Percentiles rank a stretch among this genome's conserved stretches.
These are phyloP conservation scores for Mycena alexandri DNA, from an alignment of 768 basidiomycete genomes.

Conservation along the genomic window DNA sequence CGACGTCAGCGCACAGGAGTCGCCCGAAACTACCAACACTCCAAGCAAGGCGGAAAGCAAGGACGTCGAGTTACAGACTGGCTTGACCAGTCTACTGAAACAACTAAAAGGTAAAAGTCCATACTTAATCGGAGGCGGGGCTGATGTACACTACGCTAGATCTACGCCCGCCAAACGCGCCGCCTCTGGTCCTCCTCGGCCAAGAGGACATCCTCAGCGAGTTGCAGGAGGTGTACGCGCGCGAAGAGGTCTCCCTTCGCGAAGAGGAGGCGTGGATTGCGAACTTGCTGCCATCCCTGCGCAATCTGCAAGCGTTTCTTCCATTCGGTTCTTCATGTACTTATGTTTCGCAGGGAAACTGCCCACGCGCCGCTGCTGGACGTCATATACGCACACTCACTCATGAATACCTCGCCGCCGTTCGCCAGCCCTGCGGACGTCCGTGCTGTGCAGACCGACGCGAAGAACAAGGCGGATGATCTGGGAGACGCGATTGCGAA, in stretches of 20 bases:
- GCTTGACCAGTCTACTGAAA: conserved; percentile 38
- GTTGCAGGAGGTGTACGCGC: conserved; percentile 23
- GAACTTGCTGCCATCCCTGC: conserved; percentile 34
- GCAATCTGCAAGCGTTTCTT: conserved; percentile 36
- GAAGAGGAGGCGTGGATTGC: conserved; percentile 37
- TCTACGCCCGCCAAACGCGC: conserved; percentile 35
- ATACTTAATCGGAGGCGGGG: conserved; percentile 1
- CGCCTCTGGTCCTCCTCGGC: conserved; percentile 43
- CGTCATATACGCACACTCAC: conserved; percentile 42
- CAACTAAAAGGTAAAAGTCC: conserved; percentile 28
- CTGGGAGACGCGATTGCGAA: conserved; percentile 33
- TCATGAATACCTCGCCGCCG: conserved; percentile 45
- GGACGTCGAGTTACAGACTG: conserved; percentile 36
- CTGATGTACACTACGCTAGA: conserved; percentile 22
- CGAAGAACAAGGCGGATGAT: conserved; percentile 37
- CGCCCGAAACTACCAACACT: not conserved
- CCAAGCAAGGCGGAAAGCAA: conserved; percentile 3
- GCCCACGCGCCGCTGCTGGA: conserved; percentile 38
- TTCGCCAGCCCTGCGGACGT: conserved; percentile 39
- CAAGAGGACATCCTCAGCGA: conserved; percentile 42
- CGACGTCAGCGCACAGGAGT: conserved; percentile 19
- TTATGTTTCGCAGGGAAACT: conserved; percentile 28
- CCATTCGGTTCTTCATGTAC: not conserved
- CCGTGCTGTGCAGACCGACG: conserved; percentile 32
- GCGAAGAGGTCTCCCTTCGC: conserved; percentile 22